A percentile compares a stretch with the other conserved stretches of the same genome.
phyloP scores from a whole-genome alignment of 805 yeast genomes.

The Sugiyamaella boreocaroliniensis region DNA sequence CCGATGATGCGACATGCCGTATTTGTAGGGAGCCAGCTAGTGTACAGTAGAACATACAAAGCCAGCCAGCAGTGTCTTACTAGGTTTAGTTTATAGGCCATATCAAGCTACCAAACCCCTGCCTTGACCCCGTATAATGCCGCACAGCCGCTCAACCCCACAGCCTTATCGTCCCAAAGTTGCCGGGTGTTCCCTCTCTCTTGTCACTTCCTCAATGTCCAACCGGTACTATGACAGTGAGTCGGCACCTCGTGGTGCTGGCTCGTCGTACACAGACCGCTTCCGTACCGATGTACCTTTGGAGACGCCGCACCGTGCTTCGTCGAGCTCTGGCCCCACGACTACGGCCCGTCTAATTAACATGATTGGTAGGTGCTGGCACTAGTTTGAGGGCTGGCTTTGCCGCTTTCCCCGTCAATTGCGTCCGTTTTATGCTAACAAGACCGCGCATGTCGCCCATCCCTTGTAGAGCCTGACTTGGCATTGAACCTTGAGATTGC shows the following conservation, averaged over 20 bases:
- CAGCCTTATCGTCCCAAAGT: not conserved
- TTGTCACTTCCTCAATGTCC: not conserved
- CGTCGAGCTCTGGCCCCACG: constrained; percentile 11
- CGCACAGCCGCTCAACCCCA: not conserved
- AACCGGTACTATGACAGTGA: constrained; percentile 4
- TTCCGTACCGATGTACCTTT: constrained; percentile 23
- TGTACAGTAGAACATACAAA: not conserved
- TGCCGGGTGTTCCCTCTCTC: not conserved
- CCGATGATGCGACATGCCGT: not conserved
- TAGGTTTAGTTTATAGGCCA: too few relatives aligned
- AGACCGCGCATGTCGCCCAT: constrained; percentile 82
- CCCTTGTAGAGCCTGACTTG: constrained; percentile 78
- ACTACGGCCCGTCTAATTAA: constrained; percentile 18
- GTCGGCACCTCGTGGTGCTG: constrained; percentile 3
- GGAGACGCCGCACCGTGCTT: constrained; percentile 3
- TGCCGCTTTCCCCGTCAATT: not conserved
- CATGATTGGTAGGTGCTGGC: constrained; percentile 23
- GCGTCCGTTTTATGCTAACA: not conserved
- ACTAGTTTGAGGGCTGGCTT: too few relatives aligned
- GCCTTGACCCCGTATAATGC: too few relatives aligned
- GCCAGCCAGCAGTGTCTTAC: not conserved
- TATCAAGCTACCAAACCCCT: not conserved
- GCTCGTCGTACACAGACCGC: constrained; percentile 27
- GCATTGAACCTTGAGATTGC: constrained; percentile 87
- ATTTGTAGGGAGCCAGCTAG: too few relatives aligned